phyloP scores from a whole-genome alignment of 768 basidiomycete species.

The Leccinum longicurvipes region DNA sequence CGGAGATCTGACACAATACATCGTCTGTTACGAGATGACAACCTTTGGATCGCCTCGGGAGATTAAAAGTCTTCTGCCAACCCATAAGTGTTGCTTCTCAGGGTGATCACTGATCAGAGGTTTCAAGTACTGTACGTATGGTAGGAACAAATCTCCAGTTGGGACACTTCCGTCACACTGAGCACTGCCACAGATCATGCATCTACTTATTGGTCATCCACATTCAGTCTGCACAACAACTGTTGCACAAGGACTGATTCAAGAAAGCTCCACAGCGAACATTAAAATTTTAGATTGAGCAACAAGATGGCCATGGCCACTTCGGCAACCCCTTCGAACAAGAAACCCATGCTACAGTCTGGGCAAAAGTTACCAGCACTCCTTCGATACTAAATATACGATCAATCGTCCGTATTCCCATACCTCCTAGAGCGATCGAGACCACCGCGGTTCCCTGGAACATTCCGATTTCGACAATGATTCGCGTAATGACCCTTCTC shows the following conservation, averaged over 20 bases:
- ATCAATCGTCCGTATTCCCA: constrained; percentile 29
- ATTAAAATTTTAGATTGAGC: not conserved
- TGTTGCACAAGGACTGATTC: not conserved
- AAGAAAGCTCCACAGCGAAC: not conserved
- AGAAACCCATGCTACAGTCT: not conserved
- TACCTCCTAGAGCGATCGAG: constrained; percentile 48
- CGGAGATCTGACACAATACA: constrained; percentile 59
- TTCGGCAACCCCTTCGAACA: not conserved
- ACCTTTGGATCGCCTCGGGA: constrained; percentile 53
- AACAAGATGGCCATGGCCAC: not conserved
- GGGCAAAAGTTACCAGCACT: not conserved
- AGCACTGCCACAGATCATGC: not conserved
- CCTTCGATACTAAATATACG: not conserved
- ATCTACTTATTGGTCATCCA: too few species aligned
- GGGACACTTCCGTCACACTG: not conserved
- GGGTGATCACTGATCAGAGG: not conserved
- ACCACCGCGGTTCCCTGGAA: constrained; percentile 88
- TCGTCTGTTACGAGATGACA: constrained; percentile 86
- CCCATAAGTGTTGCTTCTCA: constrained; percentile 50
- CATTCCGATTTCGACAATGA: constrained; percentile 85
- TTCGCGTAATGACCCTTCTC: constrained; percentile 96
- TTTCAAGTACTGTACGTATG: not conserved
- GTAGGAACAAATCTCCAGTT: not conserved
- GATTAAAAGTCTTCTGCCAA: constrained; percentile 84
- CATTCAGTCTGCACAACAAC: not conserved